phyloP scores from a whole-genome alignment of 2,329 filamentous ascomycete species.

The Thielaviopsis punctulata region DNA sequence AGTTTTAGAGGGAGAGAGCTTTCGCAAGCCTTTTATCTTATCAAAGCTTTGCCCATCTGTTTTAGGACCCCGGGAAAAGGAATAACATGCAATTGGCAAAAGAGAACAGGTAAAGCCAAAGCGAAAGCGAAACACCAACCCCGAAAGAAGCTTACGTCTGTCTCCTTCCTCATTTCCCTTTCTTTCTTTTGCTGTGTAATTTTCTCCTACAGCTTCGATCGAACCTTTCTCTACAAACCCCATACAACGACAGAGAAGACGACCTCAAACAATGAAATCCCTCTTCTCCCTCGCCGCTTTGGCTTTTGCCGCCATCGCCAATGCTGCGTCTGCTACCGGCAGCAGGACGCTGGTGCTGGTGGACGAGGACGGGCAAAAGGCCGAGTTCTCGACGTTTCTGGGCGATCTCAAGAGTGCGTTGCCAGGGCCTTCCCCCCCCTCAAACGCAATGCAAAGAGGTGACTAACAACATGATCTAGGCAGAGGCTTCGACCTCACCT shows the following conservation, averaged over 20 bases:
- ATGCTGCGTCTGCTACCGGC: slow-evolving; percentile 65
- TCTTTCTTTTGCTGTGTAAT: slow-evolving; percentile 14
- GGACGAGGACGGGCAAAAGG: slow-evolving; percentile 67
- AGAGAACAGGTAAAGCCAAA: not conserved
- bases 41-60: too few species aligned
- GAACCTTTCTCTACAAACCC: not conserved
- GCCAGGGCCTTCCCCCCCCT: slow-evolving; percentile 1
- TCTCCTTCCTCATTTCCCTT: not conserved
- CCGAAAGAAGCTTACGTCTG: not conserved
- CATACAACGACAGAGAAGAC: not conserved
- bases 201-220: slow-evolving; percentile 11
- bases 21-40: too few species aligned
- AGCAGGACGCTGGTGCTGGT: slow-evolving; percentile 69
- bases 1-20: too few species aligned
- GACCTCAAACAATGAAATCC: slow-evolving; percentile 48
- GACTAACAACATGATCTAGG: slow-evolving; percentile 29
- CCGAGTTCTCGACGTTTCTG: slow-evolving; percentile 67
- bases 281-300: slow-evolving; percentile 53
- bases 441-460: slow-evolving; percentile 12
- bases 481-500: slow-evolving; percentile 65
- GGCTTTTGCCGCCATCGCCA: slow-evolving; percentile 46
- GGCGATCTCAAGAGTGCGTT: slow-evolving; percentile 50
- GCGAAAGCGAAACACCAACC: not conserved
- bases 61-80: too few species aligned
- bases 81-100: too few species aligned